Conservation (phyloP, 768 basidiomycete species). For the Hygrocybe punicea region DNA sequence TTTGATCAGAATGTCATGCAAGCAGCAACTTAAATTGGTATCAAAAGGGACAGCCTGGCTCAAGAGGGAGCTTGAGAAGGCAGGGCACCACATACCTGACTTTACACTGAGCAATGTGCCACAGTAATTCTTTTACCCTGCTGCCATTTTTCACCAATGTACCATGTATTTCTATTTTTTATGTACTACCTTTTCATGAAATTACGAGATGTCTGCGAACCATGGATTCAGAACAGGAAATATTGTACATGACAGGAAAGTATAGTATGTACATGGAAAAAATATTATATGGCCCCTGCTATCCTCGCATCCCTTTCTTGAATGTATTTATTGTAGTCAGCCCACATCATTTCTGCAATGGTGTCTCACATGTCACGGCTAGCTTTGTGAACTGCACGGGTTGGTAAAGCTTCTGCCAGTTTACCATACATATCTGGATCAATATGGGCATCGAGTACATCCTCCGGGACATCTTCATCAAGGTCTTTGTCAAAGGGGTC, state of each 20-base stretch:
- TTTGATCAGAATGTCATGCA: not conserved
- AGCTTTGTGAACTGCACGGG: conserved; percentile 1
- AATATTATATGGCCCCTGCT: too few relatives aligned
- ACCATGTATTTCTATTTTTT: too few relatives aligned
- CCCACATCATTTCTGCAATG: conserved; percentile 15
- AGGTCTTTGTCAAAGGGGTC: conserved; percentile 14
- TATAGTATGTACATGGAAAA: too few relatives aligned
- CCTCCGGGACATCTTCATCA: not conserved
- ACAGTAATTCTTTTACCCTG: too few relatives aligned
- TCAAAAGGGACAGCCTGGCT: not conserved
- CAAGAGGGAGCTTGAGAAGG: not conserved
- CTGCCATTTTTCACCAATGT: too few relatives aligned
- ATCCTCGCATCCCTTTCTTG: too few relatives aligned
- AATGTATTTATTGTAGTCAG: not conserved
- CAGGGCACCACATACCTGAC: not conserved
- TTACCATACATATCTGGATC: not conserved
- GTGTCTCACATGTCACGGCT: conserved; percentile 2
- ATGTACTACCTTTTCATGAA: too few relatives aligned
- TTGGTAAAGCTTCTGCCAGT: conserved; percentile 1
- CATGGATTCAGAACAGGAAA: too few relatives aligned
- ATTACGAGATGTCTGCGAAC: too few relatives aligned
- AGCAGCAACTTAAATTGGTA: not conserved
- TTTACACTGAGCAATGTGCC: not conserved
- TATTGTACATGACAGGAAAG: too few relatives aligned
- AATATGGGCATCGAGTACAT: not conserved